Conservation (phyloP, 2,329 filamentous ascomycete species). For the Penicillium aurantiogriseum region DNA sequence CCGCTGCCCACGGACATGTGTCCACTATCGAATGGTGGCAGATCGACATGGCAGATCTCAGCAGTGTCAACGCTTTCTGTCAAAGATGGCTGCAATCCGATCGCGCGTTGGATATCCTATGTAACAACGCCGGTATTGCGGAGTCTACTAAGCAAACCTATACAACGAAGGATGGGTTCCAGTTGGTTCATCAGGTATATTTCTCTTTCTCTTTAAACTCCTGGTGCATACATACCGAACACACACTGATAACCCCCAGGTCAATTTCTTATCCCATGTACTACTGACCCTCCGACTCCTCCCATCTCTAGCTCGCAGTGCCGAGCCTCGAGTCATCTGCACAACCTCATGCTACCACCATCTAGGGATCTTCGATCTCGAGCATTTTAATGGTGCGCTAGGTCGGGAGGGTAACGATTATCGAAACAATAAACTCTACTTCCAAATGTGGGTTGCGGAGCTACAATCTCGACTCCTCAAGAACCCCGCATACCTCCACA, state of each 20-base stretch:
- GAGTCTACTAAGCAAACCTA: not conserved
- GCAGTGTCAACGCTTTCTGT: conserved; percentile 14
- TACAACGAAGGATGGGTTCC: conserved; percentile 16
- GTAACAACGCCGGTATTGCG: conserved; percentile 16
- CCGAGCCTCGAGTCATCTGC: conserved; percentile 14
- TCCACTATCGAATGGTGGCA: conserved; percentile 17
- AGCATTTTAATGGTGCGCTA: conserved; percentile 7
- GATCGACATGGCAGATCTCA: conserved; percentile 16
- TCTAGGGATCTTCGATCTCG: conserved; percentile 12
- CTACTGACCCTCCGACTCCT: conserved; percentile 18
- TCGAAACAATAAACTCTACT: conserved; percentile 16
- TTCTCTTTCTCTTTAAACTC: not conserved
- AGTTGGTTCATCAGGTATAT: conserved; percentile 14
- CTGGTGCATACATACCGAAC: too few species aligned
- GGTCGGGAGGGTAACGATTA: conserved; percentile 10
- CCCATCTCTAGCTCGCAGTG: conserved; percentile 14
- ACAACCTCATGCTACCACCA: conserved; percentile 18
- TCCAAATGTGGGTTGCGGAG: conserved; percentile 18
- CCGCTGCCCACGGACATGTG: conserved; percentile 6
- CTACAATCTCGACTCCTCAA: conserved; percentile 14
- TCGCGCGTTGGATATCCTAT: conserved; percentile 14
- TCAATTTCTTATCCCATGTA: conserved; percentile 18
- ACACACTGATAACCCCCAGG: not conserved
- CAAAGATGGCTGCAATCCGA: conserved; percentile 12
- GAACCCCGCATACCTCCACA: conserved; percentile 14